A percentile compares a stretch with the other conserved stretches of the same genome.
phyloP scores from a whole-genome alignment of 306 rosid genomes.

The Hippophae tibetana region DNA sequence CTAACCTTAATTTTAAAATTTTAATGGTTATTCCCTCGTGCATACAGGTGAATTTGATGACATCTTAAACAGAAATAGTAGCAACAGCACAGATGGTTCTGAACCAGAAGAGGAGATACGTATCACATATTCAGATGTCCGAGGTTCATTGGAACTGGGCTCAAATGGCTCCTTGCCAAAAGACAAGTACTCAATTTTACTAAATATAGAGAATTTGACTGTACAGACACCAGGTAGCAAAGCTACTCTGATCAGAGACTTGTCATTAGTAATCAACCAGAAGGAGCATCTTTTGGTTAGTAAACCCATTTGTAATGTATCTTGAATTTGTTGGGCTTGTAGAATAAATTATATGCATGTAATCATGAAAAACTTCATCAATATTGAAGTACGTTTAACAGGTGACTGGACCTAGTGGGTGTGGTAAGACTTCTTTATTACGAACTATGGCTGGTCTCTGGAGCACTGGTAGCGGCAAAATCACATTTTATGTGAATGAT shows the following conservation, averaged over 20 bases:
- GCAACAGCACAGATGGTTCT: constrained; percentile 35
- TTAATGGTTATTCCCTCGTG: constrained; percentile 13
- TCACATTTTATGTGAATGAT: constrained; percentile 55
- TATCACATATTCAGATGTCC: constrained; percentile 36
- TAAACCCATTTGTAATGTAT: constrained; percentile 2
- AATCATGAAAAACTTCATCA: constrained; percentile 13
- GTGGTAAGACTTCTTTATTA: constrained; percentile 86
- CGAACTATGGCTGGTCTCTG: constrained; percentile 95
- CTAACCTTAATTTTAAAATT: not conserved
- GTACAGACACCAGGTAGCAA: constrained; percentile 65
- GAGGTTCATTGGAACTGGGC: constrained; percentile 33
- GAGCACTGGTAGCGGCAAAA: constrained; percentile 72
- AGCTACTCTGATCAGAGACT: constrained; percentile 54
- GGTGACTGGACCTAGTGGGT: constrained; percentile 90
- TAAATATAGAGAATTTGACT: constrained; percentile 65
- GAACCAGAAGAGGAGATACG: constrained; percentile 49
- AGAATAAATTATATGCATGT: not conserved
- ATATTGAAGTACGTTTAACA: constrained; percentile 23
- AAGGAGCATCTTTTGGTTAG: constrained; percentile 75
- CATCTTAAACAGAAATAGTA: constrained; percentile 42
- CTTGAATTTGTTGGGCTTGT: not conserved
- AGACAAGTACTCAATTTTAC: constrained; percentile 37
- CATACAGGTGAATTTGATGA: constrained; percentile 87
- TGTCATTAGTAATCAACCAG: constrained; percentile 48
- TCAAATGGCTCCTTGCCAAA: constrained; percentile 62